These are phyloP conservation scores for Fomitopsis serialis DNA, from an alignment of 768 basidiomycete species.

Conservation along the genomic window DNA sequence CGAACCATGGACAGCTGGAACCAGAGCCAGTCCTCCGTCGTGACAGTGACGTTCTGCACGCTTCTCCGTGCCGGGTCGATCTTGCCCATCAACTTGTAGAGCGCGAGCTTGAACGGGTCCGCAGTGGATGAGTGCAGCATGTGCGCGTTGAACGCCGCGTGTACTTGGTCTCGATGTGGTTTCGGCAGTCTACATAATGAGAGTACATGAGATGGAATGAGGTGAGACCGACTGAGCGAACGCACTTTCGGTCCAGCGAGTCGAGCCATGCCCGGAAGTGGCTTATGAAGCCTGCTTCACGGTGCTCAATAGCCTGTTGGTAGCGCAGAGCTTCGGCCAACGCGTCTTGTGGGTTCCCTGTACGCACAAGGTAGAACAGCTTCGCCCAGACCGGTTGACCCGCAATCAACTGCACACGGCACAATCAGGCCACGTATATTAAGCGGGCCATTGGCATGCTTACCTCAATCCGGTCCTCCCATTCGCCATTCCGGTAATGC, in stretches of 20 bases:
- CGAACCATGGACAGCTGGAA: slow-evolving; percentile 79
- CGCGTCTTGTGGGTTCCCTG: slow-evolving; percentile 79
- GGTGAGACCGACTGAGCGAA: background rate
- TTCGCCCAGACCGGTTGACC: slow-evolving; percentile 92
- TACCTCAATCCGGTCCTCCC: slow-evolving; percentile 88
- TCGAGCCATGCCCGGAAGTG: too few species aligned
- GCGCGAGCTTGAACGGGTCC: slow-evolving; percentile 93
- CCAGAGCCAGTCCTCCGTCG: slow-evolving; percentile 99
- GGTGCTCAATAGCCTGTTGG: slow-evolving; percentile 66
- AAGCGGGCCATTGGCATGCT: slow-evolving; percentile 13
- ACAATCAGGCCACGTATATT: background rate
- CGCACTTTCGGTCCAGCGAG: slow-evolving; percentile 74
- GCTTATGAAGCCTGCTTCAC: slow-evolving; percentile 81
- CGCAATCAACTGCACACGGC: slow-evolving; percentile 54
- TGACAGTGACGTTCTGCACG: slow-evolving; percentile 79
- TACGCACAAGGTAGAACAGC: slow-evolving; percentile 86
- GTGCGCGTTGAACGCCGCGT: slow-evolving; percentile 76
- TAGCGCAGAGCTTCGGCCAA: slow-evolving; percentile 66
- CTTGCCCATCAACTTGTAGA: slow-evolving; percentile 94
- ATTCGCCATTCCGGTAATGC: slow-evolving; percentile 74
- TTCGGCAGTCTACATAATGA: slow-evolving; percentile 50
- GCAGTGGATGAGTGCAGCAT: slow-evolving; percentile 84
- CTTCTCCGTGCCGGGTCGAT: slow-evolving; percentile 78
- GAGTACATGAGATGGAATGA: background rate
- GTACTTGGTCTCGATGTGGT: slow-evolving; percentile 74